Evolutionary conservation across 306 rosid genomes (phyloP).

Genomic region (Cucurbita pepo): DNA sequence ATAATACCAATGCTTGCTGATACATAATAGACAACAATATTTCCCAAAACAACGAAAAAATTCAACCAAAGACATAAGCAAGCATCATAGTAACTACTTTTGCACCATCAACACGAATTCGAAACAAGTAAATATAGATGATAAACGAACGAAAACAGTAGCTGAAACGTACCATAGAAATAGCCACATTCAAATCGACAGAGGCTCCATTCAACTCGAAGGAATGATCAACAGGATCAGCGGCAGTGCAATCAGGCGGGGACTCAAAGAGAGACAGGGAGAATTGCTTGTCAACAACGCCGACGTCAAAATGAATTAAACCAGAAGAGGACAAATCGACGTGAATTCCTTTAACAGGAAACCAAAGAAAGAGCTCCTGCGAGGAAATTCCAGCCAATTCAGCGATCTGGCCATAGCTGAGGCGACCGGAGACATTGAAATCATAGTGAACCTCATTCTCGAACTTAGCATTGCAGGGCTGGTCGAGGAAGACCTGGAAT

Average conservation of each 20-base stretch:
- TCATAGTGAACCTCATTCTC: constrained; percentile 81
- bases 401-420: constrained; percentile 44
- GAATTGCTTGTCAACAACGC: constrained; percentile 84
- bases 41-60: not conserved
- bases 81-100: not conserved
- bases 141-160: not conserved
- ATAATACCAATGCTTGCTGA: not conserved
- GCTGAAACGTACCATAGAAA: constrained; percentile 3
- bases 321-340: constrained; percentile 69
- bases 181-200: not conserved
- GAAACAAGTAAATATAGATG: not conserved
- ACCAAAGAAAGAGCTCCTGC: constrained; percentile 83
- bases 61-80: not conserved
- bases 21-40: not conserved
- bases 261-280: constrained; percentile 60
- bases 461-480: constrained; percentile 75
- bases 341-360: constrained; percentile 65
- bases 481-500: constrained; percentile 37
- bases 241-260: constrained; percentile 53
- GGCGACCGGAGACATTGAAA: constrained; percentile 42
- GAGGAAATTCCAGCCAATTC: constrained; percentile 56
- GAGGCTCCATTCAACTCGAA: not conserved
- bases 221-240: constrained; percentile 17
- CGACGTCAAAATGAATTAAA: constrained; percentile 68
- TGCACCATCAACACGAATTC: not conserved